Base-by-base conservation (phyloP, 495 filamentous ascomycete species). In the Aspergillus diversus region DNA sequence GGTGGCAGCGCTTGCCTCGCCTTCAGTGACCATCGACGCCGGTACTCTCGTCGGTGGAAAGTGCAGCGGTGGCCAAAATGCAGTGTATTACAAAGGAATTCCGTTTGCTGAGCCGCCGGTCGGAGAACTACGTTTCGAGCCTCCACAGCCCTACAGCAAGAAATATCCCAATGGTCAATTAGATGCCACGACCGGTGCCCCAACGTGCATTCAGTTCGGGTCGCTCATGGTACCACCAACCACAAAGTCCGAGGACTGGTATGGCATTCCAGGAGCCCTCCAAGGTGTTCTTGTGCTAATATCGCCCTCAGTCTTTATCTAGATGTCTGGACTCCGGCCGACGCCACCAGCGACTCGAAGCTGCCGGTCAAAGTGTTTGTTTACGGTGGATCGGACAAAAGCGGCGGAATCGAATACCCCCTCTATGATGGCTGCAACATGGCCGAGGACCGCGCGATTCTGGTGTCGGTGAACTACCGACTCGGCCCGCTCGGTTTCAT, bases 351-450 rank as follows among this genome's bases (percentile, higher is more conserved):
- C 52, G 69, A 75, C 57, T 76, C 73, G 7, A 73, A 73, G 8
- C 69, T 76, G 35, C 78, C 78, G 1, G 78, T 80, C 35, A 75
- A 76, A 46, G 73, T 80, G 15, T 82, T 73, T 73, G 43, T 80
- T 9, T 78, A 74, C 50, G 78, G 79, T 46, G 77, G 79, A 49
- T 67, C 66, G 32, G 42, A 65, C 48, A 65, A 60, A 5, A 35
- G 49, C 5, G 71, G 71, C 37, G 57, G 58, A 16, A 66, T 64
- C 33, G 34, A 35, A 4, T 61, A 77, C 42, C 61, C 72, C n/a
- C 67, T 71, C 1, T 82, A 77, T 57, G 73, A 77, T 58, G 78
- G 77, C 17, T 79, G 77, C 61, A 71, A 73, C 64, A 66, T 71
- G 15, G 75, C 77, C 7, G 55, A 60, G 4, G 68, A 75, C 17